These are phyloP conservation scores for Aspergillus baeticus DNA, from an alignment of 495 filamentous ascomycete genomes.

Conservation along the genomic window DNA sequence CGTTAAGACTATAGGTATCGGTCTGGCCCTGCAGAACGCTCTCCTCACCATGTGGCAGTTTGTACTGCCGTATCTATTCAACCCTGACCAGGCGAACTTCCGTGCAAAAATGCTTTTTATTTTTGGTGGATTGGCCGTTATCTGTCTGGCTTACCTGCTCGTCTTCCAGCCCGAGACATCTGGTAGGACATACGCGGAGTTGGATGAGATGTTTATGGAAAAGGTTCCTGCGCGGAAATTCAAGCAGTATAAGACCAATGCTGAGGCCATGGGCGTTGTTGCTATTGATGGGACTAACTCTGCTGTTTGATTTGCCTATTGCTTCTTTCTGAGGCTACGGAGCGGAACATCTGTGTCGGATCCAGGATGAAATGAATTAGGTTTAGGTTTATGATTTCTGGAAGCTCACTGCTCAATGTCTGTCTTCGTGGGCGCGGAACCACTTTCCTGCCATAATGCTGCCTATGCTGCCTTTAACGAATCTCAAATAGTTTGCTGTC, in stretches of 20 bases:
- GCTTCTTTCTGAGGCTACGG: no score
- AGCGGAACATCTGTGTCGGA: no score
- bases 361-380: no score
- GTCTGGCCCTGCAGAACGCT: constrained; percentile 1
- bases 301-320: no score
- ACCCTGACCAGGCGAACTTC: constrained; percentile 10
- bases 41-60: constrained; percentile 11
- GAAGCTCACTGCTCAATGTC: no score
- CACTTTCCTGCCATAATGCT: no score
- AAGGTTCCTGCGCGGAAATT: constrained; percentile 4
- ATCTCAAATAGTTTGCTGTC: no score
- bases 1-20: constrained; percentile 5
- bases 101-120: constrained; percentile 8
- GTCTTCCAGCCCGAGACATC: constrained; percentile 8
- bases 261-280: no score
- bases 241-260: constrained; percentile 1
- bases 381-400: no score
- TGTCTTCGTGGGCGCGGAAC: no score
- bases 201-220: constrained; percentile 13
- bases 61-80: constrained; percentile 9
- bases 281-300: no score
- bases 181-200: background rate
- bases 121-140: constrained; percentile 5
- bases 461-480: no score
- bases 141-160: constrained; percentile 4